phyloP scores from a whole-genome alignment of 2,329 filamentous ascomycete species.

The Xylariaceae sp. region DNA sequence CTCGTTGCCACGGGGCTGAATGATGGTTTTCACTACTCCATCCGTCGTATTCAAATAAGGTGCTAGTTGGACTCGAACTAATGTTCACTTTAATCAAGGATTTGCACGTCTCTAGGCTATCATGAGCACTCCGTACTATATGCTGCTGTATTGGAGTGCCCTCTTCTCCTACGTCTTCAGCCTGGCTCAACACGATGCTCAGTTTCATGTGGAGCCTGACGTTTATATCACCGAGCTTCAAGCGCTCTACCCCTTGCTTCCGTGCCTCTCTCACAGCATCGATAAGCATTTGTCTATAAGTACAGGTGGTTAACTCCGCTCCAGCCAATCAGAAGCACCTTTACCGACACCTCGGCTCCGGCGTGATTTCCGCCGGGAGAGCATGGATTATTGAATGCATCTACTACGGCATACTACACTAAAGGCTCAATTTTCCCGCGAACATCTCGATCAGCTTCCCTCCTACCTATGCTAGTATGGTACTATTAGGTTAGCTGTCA shows the following conservation, averaged over 20 bases:
- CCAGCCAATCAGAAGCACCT: neutral
- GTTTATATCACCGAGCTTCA: conserved; percentile 13
- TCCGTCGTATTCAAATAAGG: no score
- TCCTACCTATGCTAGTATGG: no score
- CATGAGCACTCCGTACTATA: conserved; percentile 11
- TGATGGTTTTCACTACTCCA: neutral
- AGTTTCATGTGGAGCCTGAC: conserved; percentile 19
- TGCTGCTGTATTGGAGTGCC: neutral
- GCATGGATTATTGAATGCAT: no score
- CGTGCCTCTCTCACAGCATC: conserved; percentile 15
- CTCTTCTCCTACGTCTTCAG: neutral
- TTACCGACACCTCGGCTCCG: conserved; percentile 7
- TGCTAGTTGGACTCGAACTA: neutral
- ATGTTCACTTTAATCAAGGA: neutral
- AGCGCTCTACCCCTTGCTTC: conserved; percentile 5
- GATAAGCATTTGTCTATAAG: conserved; percentile 13
- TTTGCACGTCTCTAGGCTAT: conserved; percentile 10
- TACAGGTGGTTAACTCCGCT: conserved; percentile 12
- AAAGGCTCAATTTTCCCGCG: no score
- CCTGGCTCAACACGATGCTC: conserved; percentile 8
- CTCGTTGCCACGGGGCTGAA: neutral
- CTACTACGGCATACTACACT: no score
- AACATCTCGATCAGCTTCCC: no score
- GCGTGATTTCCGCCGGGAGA: conserved; percentile 4
- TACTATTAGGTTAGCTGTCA: no score